These are phyloP conservation scores for Phanerochaete carnosa DNA, from an alignment of 768 basidiomycete species.

Conservation along the genomic window DNA sequence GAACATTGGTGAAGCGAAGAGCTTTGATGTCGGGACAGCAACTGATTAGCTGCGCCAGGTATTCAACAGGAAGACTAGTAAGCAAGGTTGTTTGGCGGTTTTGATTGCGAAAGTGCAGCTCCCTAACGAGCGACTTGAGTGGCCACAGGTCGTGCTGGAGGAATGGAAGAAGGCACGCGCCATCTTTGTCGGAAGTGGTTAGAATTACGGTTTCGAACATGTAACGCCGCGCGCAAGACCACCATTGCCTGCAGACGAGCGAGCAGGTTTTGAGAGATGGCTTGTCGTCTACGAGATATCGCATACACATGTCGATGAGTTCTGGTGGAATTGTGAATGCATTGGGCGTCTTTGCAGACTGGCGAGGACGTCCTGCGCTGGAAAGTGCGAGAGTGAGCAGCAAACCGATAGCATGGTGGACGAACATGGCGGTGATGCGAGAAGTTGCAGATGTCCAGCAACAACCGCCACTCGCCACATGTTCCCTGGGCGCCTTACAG, in stretches of 20 bases:
- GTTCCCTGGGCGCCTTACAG: background rate
- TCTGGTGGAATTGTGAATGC: background rate
- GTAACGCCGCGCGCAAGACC: background rate
- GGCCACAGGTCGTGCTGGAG: background rate
- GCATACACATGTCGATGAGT: background rate
- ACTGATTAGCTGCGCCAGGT: background rate
- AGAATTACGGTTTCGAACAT: background rate
- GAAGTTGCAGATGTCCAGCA: background rate
- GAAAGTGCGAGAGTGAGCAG: background rate
- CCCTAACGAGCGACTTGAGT: background rate
- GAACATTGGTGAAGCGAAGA: background rate
- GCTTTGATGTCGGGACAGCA: background rate
- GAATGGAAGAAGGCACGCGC: background rate
- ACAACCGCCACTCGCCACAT: background rate
- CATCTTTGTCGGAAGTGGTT: background rate
- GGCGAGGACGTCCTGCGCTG: background rate
- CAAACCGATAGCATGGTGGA: background rate
- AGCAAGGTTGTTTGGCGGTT: background rate
- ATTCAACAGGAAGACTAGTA: background rate
- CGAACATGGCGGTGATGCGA: background rate
- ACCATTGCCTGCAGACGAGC: slow-evolving; percentile 4
- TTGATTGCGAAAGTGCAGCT: background rate
- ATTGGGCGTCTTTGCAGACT: background rate
- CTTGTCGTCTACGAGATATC: background rate
- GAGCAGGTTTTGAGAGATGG: background rate